Evolutionary conservation across 768 basidiomycete species (phyloP), one percentile per base, ranked within the genome.

Genomic region (Cystofilobasidium capitatum): DNA sequence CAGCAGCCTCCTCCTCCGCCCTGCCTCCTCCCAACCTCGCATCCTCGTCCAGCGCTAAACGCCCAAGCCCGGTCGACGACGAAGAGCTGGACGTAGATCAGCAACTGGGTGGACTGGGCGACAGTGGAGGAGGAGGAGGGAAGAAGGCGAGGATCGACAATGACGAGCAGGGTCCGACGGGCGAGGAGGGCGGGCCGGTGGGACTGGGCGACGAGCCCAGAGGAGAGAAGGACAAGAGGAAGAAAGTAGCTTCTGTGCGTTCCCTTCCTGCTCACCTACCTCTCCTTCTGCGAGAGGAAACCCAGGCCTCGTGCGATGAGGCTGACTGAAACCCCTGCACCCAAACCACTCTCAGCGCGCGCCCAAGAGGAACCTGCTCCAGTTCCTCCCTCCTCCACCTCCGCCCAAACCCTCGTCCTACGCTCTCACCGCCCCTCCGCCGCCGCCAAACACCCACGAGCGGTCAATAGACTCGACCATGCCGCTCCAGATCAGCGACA

Each of bases 401-500:
- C 59, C 66, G 16, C 51, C 61, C 17, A 31, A 31, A 17, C 55
- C 61, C 7, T 33, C 51, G 20, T 31, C 60, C 33, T 61, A 51
- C 42, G 22, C 35, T 24, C 31, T 33, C 26, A 17, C 59, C 4
- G 33, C 39, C 4, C 31, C 63, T 33, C 47, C 36, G n/a, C 40
- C 63, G 35, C 22, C 20, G 31, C 16, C 62, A 16, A 51, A 42
- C 17, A 36, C 35, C 5, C n/a, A 14, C 40, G 66, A 68, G 39
- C 36, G 51, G 5, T 58, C 66, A 14, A 36, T 22, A 29, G 66
- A 68, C 54, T 58, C 66, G 24, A 68, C 49, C 10, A 60, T 68
- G 37, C 66, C 66, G 33, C 61, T 68, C 17, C 66, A 68, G 39
- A 62, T 69, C 31, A 64, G 51, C 37, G 68, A 69, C 26, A 69